Evolutionary conservation across 495 filamentous ascomycete genomes (phyloP).

Genomic region (Durotheca rogersii): DNA sequence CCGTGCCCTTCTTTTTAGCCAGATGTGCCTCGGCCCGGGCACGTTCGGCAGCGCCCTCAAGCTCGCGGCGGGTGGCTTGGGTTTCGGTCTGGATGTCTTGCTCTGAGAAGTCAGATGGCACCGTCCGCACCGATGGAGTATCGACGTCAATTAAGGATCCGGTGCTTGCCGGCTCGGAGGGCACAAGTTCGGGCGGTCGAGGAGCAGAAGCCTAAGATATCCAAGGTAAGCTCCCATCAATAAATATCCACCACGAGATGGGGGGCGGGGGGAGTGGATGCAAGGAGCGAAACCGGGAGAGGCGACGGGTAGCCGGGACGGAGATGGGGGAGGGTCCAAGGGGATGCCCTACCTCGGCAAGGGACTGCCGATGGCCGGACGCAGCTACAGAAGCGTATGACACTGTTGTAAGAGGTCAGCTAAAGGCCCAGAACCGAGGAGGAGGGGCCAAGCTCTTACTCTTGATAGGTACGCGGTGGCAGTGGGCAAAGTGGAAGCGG

Average conservation of each 20-base stretch:
- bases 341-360: constrained; percentile 61
- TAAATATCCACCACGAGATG: background rate
- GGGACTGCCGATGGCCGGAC: constrained; percentile 69
- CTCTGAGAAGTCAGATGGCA: constrained; percentile 64
- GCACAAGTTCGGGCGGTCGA: constrained; percentile 63
- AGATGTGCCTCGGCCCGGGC: constrained; percentile 50
- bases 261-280: background rate
- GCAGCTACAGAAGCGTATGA: constrained; percentile 77
- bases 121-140: constrained; percentile 66
- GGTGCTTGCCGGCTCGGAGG: constrained; percentile 56
- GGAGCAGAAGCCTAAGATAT: constrained; percentile 57
- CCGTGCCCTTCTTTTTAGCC: constrained; percentile 53
- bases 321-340: too few relatives aligned
- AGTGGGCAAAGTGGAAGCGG: too few relatives aligned
- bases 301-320: too few relatives aligned
- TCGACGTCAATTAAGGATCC: constrained; percentile 76
- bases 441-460: too few relatives aligned
- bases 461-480: too few relatives aligned
- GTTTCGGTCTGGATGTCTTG: constrained; percentile 70
- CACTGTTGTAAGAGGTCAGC: constrained; percentile 47
- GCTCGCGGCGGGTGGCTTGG: constrained; percentile 58
- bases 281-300: background rate
- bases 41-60: constrained; percentile 43
- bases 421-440: too few relatives aligned
- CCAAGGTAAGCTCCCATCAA: constrained; percentile 13